Base-by-base conservation (phyloP, 2,329 filamentous ascomycete genomes). In the Emmonsia crescens region DNA sequence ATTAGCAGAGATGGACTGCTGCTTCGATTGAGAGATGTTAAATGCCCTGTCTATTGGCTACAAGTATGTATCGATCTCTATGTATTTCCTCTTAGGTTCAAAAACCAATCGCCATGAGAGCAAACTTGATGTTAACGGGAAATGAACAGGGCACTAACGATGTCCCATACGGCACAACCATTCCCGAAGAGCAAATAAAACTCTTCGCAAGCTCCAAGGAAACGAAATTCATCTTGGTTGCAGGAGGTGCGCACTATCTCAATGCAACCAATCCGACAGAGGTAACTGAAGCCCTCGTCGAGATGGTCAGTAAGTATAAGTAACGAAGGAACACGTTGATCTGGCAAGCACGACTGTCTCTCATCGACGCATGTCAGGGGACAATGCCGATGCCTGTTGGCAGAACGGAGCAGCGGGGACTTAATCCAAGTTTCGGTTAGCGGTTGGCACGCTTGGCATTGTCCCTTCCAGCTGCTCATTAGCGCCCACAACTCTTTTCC, bases 41-140 rank as follows among this genome's bases (percentile, higher is more conserved):
- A 66, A 52, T 82, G 80, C 69, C 81, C 80, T 0, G 79, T 83
- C 1, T 66, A 78, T 56, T 82, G 80, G 80, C 62, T 82, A 62
- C 68, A 79, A 68, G 77, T 80, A 54, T 76, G 74, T 0, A 65
- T 67, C 16, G 9, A 5, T 24, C 48, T 55, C 29, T n/a, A 21
- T 31, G 9, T 27, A 5, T 27, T n/a, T n/a, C n/a, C n/a, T n/a
- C n/a, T n/a, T n/a, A n/a, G n/a, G n/a, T n/a, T n/a, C n/a, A n/a
- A n/a, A n/a, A n/a, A n/a, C n/a, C n/a, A n/a, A n/a, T n/a, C n/a
- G n/a, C n/a, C 51, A 27, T 27, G 10, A 40, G 33, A 38, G n/a
- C 21, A 49, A 49, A 3, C 33, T 40, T 12, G 31, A 19, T 42
- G 33, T 6, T 56, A 19, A 56, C 21, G 21, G 21, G 36, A 38